Conservation (phyloP, 192 early-diverging fungal species). For the Linderina pennispora region DNA sequence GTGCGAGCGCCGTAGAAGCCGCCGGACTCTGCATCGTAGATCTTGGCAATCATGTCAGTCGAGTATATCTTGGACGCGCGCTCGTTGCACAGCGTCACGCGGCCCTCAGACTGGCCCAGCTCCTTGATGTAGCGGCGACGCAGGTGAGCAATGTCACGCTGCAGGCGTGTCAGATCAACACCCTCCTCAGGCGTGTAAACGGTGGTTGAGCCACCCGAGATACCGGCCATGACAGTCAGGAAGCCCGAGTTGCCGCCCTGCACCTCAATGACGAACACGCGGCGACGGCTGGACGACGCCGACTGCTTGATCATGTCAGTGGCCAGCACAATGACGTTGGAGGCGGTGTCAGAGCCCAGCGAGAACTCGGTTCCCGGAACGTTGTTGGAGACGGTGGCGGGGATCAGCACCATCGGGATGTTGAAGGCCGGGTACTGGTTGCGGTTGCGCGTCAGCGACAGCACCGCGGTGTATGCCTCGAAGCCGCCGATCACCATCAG, state of each 20-base stretch:
- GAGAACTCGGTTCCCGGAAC: constrained; percentile 96
- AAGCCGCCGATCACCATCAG: constrained; percentile 95
- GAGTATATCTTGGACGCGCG: constrained; percentile 75
- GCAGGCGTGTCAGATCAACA: constrained; percentile 68
- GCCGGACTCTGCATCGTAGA: constrained; percentile 81
- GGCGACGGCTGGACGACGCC: constrained; percentile 80
- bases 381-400: constrained; percentile 96
- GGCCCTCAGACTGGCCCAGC: constrained; percentile 70
- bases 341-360: constrained; percentile 88
- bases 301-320: constrained; percentile 91
- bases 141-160: constrained; percentile 81
- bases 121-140: constrained; percentile 72
- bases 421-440: constrained; percentile 84
- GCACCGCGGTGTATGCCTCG: constrained; percentile 80
- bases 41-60: constrained; percentile 79
- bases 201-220: constrained; percentile 79
- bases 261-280: constrained; percentile 96
- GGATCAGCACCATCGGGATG: constrained; percentile 89
- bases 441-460: constrained; percentile 65
- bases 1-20: constrained; percentile 88
- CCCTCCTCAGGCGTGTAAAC: constrained; percentile 94
- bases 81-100: constrained; percentile 81
- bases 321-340: constrained; percentile 88
- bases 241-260: constrained; percentile 95
- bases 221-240: constrained; percentile 79